phyloP scores from a whole-genome alignment of 805 yeast genomes.

The Saccharomyces paradoxus region DNA sequence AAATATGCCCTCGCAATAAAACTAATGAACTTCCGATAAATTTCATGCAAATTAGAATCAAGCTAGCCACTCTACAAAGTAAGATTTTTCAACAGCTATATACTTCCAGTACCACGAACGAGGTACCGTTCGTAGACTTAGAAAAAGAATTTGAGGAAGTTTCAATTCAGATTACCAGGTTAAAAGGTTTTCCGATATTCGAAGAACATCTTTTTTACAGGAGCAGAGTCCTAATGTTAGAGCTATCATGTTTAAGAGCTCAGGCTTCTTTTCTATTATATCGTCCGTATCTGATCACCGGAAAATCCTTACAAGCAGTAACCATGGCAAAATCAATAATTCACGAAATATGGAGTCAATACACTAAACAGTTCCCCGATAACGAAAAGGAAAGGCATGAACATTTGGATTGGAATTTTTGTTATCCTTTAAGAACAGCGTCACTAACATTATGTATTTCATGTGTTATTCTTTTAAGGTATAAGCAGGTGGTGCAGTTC shows the following conservation, averaged over 20 bases:
- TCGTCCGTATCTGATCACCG: conserved; percentile 1
- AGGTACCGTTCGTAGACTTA: neutral
- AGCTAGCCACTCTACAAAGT: conserved; percentile 1
- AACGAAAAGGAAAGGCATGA: conserved; percentile 1
- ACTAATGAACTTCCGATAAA: neutral
- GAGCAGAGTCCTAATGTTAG: conserved; percentile 1
- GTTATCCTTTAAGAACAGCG: conserved; percentile 4
- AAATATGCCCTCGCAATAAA: neutral
- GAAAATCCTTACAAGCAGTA: conserved; percentile 2
- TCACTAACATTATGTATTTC: conserved; percentile 2
- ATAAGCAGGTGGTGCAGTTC: neutral
- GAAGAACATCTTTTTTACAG: conserved; percentile 1
- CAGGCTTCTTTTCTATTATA: conserved; percentile 2
- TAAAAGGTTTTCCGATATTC: neutral
- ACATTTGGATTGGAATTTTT: conserved; percentile 5
- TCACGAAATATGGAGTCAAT: conserved; percentile 3
- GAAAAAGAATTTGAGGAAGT: neutral
- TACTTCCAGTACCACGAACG: neutral
- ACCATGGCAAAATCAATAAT: conserved; percentile 2
- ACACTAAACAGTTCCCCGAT: neutral
- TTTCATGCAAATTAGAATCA: conserved; percentile 3
- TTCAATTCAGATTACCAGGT: neutral
- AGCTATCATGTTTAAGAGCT: conserved; percentile 3
- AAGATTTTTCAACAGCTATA: conserved; percentile 1
- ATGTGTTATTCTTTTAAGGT: conserved; percentile 1